These are phyloP conservation scores for Rubia peregrina DNA, from an alignment of 305 asterid genomes.

Conservation along the genomic window DNA sequence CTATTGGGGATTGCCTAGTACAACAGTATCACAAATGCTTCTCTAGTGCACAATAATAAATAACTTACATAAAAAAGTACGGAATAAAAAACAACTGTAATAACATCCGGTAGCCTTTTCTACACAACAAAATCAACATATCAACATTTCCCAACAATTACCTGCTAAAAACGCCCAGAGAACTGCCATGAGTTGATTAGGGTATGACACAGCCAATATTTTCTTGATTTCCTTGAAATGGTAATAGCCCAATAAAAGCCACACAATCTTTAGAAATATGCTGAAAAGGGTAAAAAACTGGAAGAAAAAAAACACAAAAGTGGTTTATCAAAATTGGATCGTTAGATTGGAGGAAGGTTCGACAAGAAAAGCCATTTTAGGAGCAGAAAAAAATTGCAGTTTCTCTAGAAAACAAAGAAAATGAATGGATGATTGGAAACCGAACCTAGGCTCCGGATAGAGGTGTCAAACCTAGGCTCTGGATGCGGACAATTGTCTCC, in stretches of 20 bases:
- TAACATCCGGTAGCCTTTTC: constrained; percentile 13
- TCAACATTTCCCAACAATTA: constrained; percentile 16
- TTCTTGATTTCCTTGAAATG: constrained; percentile 23
- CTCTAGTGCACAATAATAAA: constrained; percentile 30
- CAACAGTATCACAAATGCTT: constrained; percentile 31
- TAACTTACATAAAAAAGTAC: constrained; percentile 27
- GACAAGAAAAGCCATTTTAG: constrained; percentile 32
- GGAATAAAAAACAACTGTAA: neutral
- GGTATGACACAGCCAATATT: constrained; percentile 45
- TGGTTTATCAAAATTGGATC: constrained; percentile 23
- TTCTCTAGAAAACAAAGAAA: constrained; percentile 39
- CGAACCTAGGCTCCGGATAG: too few relatives aligned
- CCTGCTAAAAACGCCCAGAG: constrained; percentile 30
- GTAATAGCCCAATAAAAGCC: constrained; percentile 17
- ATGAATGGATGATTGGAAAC: constrained; percentile 37
- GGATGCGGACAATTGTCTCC: too few relatives aligned
- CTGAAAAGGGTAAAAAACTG: constrained; percentile 22
- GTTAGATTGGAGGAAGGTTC: constrained; percentile 16
- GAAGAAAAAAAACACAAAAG: constrained; percentile 1
- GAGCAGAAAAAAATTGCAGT: constrained; percentile 36
- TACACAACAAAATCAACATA: constrained; percentile 9
- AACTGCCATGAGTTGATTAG: constrained; percentile 35
- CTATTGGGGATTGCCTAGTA: constrained; percentile 51
- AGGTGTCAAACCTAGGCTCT: too few relatives aligned
- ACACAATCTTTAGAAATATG: constrained; percentile 20